Evolutionary conservation across 2,329 filamentous ascomycete genomes (phyloP), one percentile per base, ranked within the genome.

Genomic region (Allantophomopsis lycopodina): DNA sequence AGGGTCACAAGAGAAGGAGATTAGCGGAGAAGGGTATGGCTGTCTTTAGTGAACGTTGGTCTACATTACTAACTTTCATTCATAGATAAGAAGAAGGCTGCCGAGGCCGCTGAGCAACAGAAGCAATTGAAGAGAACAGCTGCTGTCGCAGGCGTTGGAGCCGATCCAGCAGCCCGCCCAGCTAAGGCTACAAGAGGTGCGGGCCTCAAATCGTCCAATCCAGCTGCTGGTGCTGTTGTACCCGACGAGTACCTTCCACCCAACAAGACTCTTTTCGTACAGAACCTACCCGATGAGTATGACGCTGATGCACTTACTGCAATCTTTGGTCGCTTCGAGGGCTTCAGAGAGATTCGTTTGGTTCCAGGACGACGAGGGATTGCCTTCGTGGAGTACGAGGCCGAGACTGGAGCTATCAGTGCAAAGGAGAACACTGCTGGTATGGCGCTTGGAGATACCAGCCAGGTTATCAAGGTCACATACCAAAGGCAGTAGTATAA

Each of bases 241-340:
- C 87, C 88, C n/a, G 91, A 96, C 71, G 91, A 98, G 63, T 96
- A 94, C 60, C 74, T 96, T 4, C 89, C 89, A 4, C 89, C 91
- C 30, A 96, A 96, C 73, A 95, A 94, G 66, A 94, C 87, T 49
- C 73, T 98, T 30, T 94, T 96, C 64, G 68, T 96, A 44, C 86
- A 93, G 64, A 89, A 96, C 52, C 63, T 98, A 30, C 88, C 91
- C 7, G 84, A 89, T 46, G 83, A 86, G 47, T 86, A 83, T 61
- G 83, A 83, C 58, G 76, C 84, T 53, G 87, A 94, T 47, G 74
- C 71, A 17, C 73, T 98, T 40, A 81, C 78, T 0, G 69, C 71
- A 23, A 77, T 96, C 45, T 98, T 96, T 62, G 76, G 78, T 38
- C 79, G 83, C 37, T 98, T 93, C 64, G 84, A 94, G 46, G 89